Percentiles rank a stretch among this genome's conserved stretches.
Conservation (phyloP, 768 basidiomycete species). For the Boletus tomentosulus region DNA sequence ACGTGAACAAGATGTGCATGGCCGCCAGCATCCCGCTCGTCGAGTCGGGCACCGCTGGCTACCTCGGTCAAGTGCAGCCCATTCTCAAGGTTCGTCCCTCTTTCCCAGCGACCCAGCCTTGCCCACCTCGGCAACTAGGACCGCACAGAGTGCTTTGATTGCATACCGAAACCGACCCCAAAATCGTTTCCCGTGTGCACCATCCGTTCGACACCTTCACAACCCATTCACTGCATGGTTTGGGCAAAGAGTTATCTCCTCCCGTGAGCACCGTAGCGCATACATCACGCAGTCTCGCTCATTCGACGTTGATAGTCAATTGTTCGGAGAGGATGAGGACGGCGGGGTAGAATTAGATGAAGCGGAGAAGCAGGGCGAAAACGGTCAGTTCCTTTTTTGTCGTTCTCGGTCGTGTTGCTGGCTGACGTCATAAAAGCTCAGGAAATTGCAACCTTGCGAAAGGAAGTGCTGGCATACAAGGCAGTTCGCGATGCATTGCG, state of each 20-base stretch:
- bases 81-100: conserved; percentile 63
- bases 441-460: conserved; percentile 86
- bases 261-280: conserved; percentile 52
- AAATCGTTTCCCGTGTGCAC: conserved; percentile 98
- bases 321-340: conserved; percentile 93
- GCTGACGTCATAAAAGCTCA: conserved; percentile 48
- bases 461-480: conserved; percentile 85
- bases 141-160: conserved; percentile 92
- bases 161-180: conserved; percentile 86
- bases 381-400: conserved; percentile 49
- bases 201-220: conserved; percentile 93
- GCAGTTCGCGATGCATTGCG: conserved; percentile 72
- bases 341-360: conserved; percentile 81
- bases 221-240: conserved; percentile 97
- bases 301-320: conserved; percentile 51
- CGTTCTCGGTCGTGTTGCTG: neutral
- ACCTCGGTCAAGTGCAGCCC: conserved; percentile 95
- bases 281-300: neutral
- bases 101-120: neutral
- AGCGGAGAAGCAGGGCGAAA: conserved; percentile 90
- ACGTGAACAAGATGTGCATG: conserved; percentile 98
- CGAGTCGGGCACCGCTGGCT: conserved; percentile 95
- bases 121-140: conserved; percentile 46
- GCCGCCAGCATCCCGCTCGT: conserved; percentile 87
- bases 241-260: conserved; percentile 98